Evolutionary conservation across 345 rosid species (phyloP), one percentile per base, ranked within the genome.

Genomic region (Eucalyptus coolabah): DNA sequence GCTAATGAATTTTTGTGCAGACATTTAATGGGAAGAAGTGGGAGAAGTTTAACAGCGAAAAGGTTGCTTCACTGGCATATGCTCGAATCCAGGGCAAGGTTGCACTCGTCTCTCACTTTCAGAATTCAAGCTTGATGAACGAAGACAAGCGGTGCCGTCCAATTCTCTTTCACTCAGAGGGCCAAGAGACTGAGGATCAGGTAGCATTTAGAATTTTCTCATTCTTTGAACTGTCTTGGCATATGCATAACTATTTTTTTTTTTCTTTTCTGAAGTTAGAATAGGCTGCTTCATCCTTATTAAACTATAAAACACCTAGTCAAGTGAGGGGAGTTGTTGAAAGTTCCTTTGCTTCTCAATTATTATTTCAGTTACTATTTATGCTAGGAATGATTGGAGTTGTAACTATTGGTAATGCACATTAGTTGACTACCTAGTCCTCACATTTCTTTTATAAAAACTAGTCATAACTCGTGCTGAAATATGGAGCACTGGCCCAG

Each of bases 41-140:
- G 99, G 98, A 97, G 93, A 97, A 97, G 92, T 97, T 97, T 92
- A 96, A 97, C 90, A 97, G 99, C 85, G 99, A 97, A 90, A 97
- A 97, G 93, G 97, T 95, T 91, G 98, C 99, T 50, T 94, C 96
- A 26, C 90, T 97, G 91, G 99, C 98, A 88, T 97, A 97, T 93
- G 99, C 98, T 69, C 94, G 96, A 91, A 97, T 97, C 92, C 99
- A 97, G 93, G 99, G 99, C 77, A 96, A 97, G 92, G 91, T 94
- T 87, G 99, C 99, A 37, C 99, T 97, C 89, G 96, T 96, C 89
- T 93, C 96, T 51, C 98, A 95, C 91, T 96, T 96, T 92, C 99
- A 96, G 92, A 97, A 95, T 93, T 95, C 99, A 63, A 96, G 96
- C 93, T 91, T 94, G 90, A 93, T 94, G 96, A 97, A 96, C 67